phyloP scores from a whole-genome alignment of 2,329 filamentous ascomycete genomes.

The Teratosphaeria pseudoeucalypti region DNA sequence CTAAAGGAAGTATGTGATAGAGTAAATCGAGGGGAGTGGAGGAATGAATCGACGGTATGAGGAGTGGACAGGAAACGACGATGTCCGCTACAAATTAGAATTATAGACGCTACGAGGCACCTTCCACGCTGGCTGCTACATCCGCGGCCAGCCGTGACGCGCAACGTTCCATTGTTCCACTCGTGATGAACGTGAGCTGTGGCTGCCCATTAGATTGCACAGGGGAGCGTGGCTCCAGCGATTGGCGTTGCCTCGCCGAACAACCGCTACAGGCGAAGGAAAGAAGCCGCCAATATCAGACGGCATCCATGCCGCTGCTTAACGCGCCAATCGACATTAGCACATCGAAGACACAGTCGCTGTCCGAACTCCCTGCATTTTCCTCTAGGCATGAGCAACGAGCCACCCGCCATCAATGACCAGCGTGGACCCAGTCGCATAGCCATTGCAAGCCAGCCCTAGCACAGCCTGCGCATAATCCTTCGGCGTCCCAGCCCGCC shows the following conservation, averaged over 20 bases:
- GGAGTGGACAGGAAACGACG: not conserved
- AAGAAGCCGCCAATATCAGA: not conserved
- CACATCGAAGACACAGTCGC: not conserved
- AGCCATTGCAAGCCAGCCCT: slow-evolving; percentile 44
- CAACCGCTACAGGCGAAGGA: not conserved
- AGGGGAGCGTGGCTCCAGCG: not conserved
- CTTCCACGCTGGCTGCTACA: too few relatives aligned
- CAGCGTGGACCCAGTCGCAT: slow-evolving; percentile 53
- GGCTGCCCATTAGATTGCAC: too few relatives aligned
- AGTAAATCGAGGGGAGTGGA: slow-evolving; percentile 37
- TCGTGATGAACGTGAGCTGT: too few relatives aligned
- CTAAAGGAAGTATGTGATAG: slow-evolving; percentile 48
- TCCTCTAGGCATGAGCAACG: slow-evolving; percentile 16
- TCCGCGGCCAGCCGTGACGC: not conserved
- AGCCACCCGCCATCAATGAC: slow-evolving; percentile 55
- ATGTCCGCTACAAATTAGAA: not conserved
- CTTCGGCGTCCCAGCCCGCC: slow-evolving; percentile 28
- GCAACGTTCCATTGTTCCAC: not conserved
- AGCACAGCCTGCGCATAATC: slow-evolving; percentile 47
- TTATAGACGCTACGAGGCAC: too few relatives aligned
- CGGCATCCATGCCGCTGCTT: not conserved
- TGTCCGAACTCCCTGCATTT: not conserved
- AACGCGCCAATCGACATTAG: not conserved
- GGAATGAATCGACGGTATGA: slow-evolving; percentile 16
- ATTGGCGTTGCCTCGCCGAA: not conserved